Evolutionary conservation across 352 stramenopile genomes (phyloP).

Genomic region (Pythium utonaiense): DNA sequence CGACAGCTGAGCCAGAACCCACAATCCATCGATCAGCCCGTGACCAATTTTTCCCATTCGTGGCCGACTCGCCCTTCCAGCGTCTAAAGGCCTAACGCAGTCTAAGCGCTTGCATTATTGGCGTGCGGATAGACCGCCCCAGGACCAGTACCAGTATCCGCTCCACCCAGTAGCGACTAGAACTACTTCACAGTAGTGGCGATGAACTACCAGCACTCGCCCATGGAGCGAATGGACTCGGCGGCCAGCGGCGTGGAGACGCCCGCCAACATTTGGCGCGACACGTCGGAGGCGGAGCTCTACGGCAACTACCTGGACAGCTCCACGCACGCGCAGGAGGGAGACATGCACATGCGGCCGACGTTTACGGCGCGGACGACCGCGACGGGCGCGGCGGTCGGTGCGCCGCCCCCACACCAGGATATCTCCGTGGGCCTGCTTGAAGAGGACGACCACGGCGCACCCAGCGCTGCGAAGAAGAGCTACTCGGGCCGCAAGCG

Average conservation of each 20-base stretch:
- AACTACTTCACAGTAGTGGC: too few relatives aligned
- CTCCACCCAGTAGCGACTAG: too few relatives aligned
- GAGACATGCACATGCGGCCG: constrained; percentile 42
- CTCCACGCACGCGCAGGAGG: background rate
- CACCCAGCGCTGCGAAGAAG: constrained; percentile 21
- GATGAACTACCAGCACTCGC: constrained; percentile 3
- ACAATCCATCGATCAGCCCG: background rate
- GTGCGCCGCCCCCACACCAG: constrained; percentile 32
- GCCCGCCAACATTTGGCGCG: constrained; percentile 48
- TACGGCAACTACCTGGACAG: constrained; percentile 71
- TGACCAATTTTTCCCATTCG: background rate
- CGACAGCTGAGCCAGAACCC: background rate
- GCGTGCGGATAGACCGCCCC: too few relatives aligned
- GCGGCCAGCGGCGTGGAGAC: background rate
- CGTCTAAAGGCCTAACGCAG: background rate
- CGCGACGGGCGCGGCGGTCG: constrained; percentile 18
- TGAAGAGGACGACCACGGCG: constrained; percentile 33
- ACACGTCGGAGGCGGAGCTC: constrained; percentile 66
- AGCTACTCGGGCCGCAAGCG: constrained; percentile 66
- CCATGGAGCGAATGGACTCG: constrained; percentile 10
- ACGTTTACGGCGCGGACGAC: constrained; percentile 34
- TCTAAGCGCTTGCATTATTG: background rate
- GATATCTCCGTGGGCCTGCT: constrained; percentile 76
- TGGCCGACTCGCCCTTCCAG: background rate
- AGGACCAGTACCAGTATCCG: too few relatives aligned